phyloP scores from a whole-genome alignment of 352 stramenopile genomes.

The Phytophthora fragariae region DNA sequence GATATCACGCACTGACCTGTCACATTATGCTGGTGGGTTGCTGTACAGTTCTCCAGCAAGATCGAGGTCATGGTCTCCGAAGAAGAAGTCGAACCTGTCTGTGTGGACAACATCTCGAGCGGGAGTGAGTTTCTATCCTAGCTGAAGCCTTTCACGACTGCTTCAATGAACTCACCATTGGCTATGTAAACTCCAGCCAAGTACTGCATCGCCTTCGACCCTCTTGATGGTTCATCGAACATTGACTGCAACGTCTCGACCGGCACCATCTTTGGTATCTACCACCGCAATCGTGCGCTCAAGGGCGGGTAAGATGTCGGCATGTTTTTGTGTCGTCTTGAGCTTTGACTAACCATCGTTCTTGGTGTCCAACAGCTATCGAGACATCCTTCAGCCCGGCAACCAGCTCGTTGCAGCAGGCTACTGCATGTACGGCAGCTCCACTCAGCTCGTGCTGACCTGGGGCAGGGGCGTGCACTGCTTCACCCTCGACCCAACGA shows the following conservation, averaged over 20 bases:
- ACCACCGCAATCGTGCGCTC: conserved; percentile 73
- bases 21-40: conserved; percentile 6
- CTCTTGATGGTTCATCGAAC: conserved; percentile 98
- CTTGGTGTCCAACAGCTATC: conserved; percentile 48
- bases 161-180: neutral
- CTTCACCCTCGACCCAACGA: conserved; percentile 98
- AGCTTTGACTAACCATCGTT: conserved; percentile 1
- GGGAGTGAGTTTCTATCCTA: conserved; percentile 43
- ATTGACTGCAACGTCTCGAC: conserved; percentile 99
- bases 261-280: conserved; percentile 98
- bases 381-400: conserved; percentile 94
- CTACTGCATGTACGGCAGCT: conserved; percentile 99
- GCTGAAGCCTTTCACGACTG: neutral
- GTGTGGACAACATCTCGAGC: conserved; percentile 75
- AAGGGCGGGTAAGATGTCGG: conserved; percentile 41
- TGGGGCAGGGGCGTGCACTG: conserved; percentile 94
- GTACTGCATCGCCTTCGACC: conserved; percentile 98
- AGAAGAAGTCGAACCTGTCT: conserved; percentile 97
- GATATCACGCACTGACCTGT: conserved; percentile 17
- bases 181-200: conserved; percentile 61
- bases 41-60: conserved; percentile 90
- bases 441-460: conserved; percentile 97
- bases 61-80: conserved; percentile 98
- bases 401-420: conserved; percentile 95
- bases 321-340: neutral